Base-by-base conservation (phyloP, 768 basidiomycete species). In the Lepiota subincarnata region DNA sequence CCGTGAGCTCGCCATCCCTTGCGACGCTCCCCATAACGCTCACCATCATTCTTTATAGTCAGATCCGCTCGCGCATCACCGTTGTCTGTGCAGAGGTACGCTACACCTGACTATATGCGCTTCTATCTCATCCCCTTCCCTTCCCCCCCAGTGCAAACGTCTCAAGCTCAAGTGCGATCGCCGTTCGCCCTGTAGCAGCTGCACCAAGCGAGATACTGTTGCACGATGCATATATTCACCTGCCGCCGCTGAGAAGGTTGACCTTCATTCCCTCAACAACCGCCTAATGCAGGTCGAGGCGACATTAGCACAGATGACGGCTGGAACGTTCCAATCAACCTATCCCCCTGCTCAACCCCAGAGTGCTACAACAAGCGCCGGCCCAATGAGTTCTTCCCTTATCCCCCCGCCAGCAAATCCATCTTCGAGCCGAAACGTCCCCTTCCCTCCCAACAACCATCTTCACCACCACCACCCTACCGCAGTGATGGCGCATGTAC, bases 181-280 rank as follows among this genome's bases (percentile, higher is more conserved):
- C 36, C 79, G 84, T 18, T 81, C 76, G 2, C 90, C 90, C 0
- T 92, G 90, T 59, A 81, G 82, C 0, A 84, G 83, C 22, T 92
- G 91, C 60, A 77, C 82, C 14, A 92, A 92, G 64, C 84, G 89
- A 56, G 86, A 89, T 62, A 89, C 87, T 0, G 78, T 86, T 10
- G 70, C 73, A 3, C 75, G 86, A 59, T 91, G 89, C 60, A 75
- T 86, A 4, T 91, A 91, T 65, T 88, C 89, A 0, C 82, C 87
- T 19, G 89, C 87, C 13, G 90, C 90, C 0, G 84, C 87, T 14
- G 90, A 92, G 71, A 92, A 92, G 79, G 84, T 92, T 83, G 90
- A 92, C 66, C 73, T 92, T 1, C 89, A 92, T 62, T 88, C 88
- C 1, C 76, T 92, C 37, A 87, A 92, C 62, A 92, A 92, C 66